Base-by-base conservation (phyloP, 306 rosid genomes). In the Begonia fuchsioides region DNA sequence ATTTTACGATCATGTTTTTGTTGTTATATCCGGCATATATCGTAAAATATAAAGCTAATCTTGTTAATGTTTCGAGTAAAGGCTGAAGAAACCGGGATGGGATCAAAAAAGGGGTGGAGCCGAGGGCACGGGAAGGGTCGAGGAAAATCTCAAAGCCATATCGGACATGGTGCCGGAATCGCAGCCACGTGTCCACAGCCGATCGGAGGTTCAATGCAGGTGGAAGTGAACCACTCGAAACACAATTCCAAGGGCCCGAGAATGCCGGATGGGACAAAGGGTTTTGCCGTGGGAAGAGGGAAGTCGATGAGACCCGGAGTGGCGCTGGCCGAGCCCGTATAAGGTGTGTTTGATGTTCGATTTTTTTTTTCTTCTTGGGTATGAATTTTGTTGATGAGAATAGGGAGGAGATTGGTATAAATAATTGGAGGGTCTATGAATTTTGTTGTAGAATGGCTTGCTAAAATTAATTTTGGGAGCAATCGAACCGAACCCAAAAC, bases 251-350 rank as follows among this genome's bases (percentile, higher is more conserved):
- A 69, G 68, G 86, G 95, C 3, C 98, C 98, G 3, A 81, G 85
- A 79, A 90, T 90, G 98, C 95, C 98, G 3, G 95, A 90, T 50
- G 98, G 98, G 13, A 90, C 95, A 10, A 75, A 77, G 59, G 98
- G 98, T 32, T 90, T 90, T 71, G 65, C 98, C 32, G 63, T 85
- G 74, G 98, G 98, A 58, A 67, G 95, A 53, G 98, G 98, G 68
- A 81, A 71, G 73, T 78, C 87, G 15, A 8, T 72, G 16, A 74
- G 35, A 48, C 12, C 72, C 56, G 35, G 63, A 48, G 48, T 65
- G 32, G 52, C 38, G 50, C 32, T 3, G 32, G 32, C 32, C 6
- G 32, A 26, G 6, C 32, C 32, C 4, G 2, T n/a, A n/a, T n/a
- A n/a, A n/a, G n/a, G n/a, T n/a, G n/a, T n/a, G n/a, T n/a, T n/a